phyloP scores from a whole-genome alignment of 257 asterid genomes.

The Plantago ovata region DNA sequence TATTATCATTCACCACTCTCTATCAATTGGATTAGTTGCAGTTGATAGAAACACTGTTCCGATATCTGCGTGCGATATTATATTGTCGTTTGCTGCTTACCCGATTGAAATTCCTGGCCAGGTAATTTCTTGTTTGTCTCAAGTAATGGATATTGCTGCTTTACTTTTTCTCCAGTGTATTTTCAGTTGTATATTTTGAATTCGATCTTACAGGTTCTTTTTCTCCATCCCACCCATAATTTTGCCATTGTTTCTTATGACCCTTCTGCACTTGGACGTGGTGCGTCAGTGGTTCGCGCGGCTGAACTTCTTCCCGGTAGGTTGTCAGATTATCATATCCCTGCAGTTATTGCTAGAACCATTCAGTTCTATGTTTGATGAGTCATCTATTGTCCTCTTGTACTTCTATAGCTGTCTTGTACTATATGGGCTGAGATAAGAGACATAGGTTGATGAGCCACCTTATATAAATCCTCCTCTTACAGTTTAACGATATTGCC shows the following conservation, averaged over 20 bases:
- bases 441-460: slow-evolving; percentile 3
- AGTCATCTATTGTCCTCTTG: slow-evolving; percentile 12
- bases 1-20: slow-evolving; percentile 80
- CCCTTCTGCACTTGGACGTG: slow-evolving; percentile 86
- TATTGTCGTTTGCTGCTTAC: slow-evolving; percentile 98
- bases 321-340: not conserved
- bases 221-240: slow-evolving; percentile 97
- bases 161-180: slow-evolving; percentile 4
- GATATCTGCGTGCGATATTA: slow-evolving; percentile 87
- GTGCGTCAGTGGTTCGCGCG: slow-evolving; percentile 83
- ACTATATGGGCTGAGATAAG: slow-evolving; percentile 8
- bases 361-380: not conserved
- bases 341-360: not conserved
- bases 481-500: too few relatives aligned
- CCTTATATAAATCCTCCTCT: not conserved
- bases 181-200: slow-evolving; percentile 17
- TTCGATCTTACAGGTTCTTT: slow-evolving; percentile 66
- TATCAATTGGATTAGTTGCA: slow-evolving; percentile 87
- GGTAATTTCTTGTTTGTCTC: slow-evolving; percentile 43
- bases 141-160: slow-evolving; percentile 2
- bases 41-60: slow-evolving; percentile 98
- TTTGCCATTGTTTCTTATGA: slow-evolving; percentile 94
- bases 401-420: slow-evolving; percentile 5
- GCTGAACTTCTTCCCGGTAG: slow-evolving; percentile 98
- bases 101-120: slow-evolving; percentile 98